phyloP scores from a whole-genome alignment of 768 basidiomycete genomes.

The Kwoniella europaea region DNA sequence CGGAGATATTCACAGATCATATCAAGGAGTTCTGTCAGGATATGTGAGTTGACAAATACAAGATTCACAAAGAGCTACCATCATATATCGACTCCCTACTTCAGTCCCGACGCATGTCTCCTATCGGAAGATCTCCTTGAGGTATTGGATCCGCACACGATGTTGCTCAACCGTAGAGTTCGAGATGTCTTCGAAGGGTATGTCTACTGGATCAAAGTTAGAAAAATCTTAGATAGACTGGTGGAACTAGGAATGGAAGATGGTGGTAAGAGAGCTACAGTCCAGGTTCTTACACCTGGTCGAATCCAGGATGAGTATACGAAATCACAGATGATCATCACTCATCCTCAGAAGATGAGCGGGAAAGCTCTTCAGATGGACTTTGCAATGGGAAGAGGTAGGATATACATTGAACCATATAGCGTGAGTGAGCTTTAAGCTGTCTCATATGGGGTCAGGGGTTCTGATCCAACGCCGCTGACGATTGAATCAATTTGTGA shows the following conservation, averaged over 20 bases:
- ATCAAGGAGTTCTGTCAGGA: not conserved
- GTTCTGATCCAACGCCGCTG: too few species aligned
- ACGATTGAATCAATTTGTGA: too few species aligned
- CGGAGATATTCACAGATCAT: not conserved
- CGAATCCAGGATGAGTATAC: not conserved
- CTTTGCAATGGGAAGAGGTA: not conserved
- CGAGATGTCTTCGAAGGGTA: not conserved
- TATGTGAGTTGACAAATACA: not conserved
- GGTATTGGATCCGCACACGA: not conserved
- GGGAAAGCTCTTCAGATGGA: not conserved
- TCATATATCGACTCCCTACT: not conserved
- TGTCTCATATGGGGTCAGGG: too few species aligned
- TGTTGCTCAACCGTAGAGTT: not conserved
- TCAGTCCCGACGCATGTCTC: not conserved
- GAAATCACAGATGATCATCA: not conserved
- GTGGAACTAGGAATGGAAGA: not conserved
- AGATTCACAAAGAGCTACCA: not conserved
- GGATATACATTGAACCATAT: not conserved
- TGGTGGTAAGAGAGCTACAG: not conserved
- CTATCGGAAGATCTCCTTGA: not conserved
- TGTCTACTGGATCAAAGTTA: not conserved
- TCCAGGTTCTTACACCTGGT: not conserved
- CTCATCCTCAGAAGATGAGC: not conserved
- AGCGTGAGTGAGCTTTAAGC: not conserved
- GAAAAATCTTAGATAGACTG: not conserved